phyloP scores from a whole-genome alignment of 2,329 filamentous ascomycete genomes.

The Ampelomyces quisqualis region DNA sequence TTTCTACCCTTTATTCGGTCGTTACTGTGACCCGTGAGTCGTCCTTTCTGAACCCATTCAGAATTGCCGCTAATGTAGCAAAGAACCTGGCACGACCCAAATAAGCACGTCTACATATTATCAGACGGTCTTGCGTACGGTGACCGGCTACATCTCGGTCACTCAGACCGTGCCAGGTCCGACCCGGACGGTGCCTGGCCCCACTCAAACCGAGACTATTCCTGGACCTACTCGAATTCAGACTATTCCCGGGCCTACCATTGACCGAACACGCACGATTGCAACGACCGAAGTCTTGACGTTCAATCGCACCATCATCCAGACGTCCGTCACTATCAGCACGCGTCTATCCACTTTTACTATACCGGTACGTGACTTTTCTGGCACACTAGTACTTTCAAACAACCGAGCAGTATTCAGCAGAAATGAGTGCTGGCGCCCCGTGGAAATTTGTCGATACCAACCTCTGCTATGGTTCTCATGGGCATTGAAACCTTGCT shows the following conservation, averaged over 20 bases:
- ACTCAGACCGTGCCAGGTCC: constrained; percentile 20
- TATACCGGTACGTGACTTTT: constrained; percentile 9
- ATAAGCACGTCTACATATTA: constrained; percentile 12
- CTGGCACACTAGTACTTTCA: too few relatives aligned
- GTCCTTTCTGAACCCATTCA: neutral
- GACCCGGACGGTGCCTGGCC: constrained; percentile 10
- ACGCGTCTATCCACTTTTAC: constrained; percentile 24
- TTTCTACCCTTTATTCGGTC: neutral
- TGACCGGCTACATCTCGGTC: constrained; percentile 11
- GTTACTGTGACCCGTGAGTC: constrained; percentile 1
- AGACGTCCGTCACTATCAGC: constrained; percentile 18
- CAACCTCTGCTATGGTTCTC: neutral
- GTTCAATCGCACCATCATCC: constrained; percentile 13
- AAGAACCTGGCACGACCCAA: constrained; percentile 9
- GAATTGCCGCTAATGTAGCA: neutral
- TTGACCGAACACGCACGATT: constrained; percentile 4
- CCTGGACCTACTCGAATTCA: too few relatives aligned
- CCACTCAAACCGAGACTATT: too few relatives aligned
- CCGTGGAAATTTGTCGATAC: too few relatives aligned
- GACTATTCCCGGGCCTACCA: constrained; percentile 2
- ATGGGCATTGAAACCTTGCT: neutral
- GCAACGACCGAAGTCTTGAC: constrained; percentile 6
- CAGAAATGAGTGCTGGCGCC: too few relatives aligned
- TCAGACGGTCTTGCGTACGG: constrained; percentile 4
- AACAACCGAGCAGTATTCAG: too few relatives aligned